These are phyloP conservation scores for Casuarina cunninghamiana DNA, from an alignment of 306 rosid genomes.

Conservation along the genomic window DNA sequence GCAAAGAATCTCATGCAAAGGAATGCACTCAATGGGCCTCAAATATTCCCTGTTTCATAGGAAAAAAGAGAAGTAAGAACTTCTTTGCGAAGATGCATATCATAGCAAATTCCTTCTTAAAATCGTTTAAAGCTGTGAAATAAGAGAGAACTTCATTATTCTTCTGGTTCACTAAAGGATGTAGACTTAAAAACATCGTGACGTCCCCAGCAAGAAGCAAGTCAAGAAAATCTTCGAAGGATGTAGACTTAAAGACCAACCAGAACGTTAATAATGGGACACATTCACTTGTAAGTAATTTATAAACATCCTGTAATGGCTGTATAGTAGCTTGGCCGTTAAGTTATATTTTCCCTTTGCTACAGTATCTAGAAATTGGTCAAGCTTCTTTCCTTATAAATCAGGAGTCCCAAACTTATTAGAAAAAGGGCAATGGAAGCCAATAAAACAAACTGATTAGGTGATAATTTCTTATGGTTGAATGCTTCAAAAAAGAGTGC, in stretches of 20 bases:
- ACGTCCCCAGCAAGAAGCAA: background rate
- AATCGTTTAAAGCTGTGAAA: background rate
- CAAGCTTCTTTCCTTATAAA: background rate
- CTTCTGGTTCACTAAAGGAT: background rate
- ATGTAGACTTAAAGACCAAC: background rate
- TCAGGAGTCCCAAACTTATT: background rate
- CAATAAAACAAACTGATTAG: background rate
- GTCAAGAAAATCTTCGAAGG: background rate
- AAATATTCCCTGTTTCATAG: slow-evolving; percentile 58
- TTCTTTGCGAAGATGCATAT: slow-evolving; percentile 8
- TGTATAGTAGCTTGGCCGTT: too few species aligned
- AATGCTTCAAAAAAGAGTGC: background rate
- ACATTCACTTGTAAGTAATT: background rate
- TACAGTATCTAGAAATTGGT: background rate
- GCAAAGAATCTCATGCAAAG: slow-evolving; percentile 75
- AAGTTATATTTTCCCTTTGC: too few species aligned
- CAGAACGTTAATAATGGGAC: background rate
- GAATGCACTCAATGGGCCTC: slow-evolving; percentile 68
- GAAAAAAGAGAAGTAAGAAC: slow-evolving; percentile 25
- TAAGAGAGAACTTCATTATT: background rate
- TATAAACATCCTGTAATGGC: too few species aligned
- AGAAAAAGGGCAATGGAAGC: background rate
- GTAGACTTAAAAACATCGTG: background rate
- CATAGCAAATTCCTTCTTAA: slow-evolving; percentile 9
- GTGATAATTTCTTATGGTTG: background rate